Evolutionary conservation across 129 eudicot species (phyloP).

Genomic region (Chrysanthemum makinoi): DNA sequence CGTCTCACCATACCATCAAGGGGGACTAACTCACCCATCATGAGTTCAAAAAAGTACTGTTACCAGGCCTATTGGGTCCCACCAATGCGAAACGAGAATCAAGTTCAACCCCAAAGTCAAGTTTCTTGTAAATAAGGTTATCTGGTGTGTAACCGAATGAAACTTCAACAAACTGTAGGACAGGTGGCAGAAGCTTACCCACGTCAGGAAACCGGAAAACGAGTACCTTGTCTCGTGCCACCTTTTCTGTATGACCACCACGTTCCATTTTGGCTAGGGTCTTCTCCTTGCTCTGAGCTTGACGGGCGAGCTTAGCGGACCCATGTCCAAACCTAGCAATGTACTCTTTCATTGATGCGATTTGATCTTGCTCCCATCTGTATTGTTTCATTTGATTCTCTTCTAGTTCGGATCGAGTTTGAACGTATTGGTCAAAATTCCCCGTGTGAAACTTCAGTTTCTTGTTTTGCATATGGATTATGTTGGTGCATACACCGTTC

Average conservation of each 20-base stretch:
- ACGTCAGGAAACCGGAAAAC: constrained; percentile 74
- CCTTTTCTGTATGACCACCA: too few species aligned
- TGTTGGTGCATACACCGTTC: constrained; percentile 95
- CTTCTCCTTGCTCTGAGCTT: too few species aligned
- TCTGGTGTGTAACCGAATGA: constrained; percentile 84
- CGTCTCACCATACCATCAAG: constrained; percentile 87
- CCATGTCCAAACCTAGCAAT: too few species aligned
- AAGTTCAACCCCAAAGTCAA: constrained; percentile 93
- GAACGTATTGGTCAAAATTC: constrained; percentile 75
- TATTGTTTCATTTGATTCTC: too few species aligned
- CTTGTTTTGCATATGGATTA: constrained; percentile 92
- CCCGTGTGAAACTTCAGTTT: constrained; percentile 76
- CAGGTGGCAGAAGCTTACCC: constrained; percentile 98
- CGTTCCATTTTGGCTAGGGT: too few species aligned
- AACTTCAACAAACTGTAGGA: constrained; percentile 86
- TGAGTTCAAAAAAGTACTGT: constrained; percentile 86
- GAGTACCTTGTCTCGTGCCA: constrained; percentile 46
- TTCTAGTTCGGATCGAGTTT: too few species aligned
- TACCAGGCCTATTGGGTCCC: constrained; percentile 99
- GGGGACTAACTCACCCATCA: constrained; percentile 90
- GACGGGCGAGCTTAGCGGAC: too few species aligned
- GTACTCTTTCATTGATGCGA: too few species aligned
- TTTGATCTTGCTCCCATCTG: too few species aligned
- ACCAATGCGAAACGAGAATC: too few species aligned
- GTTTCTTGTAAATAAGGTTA: constrained; percentile 68